Base-by-base conservation (phyloP, 2,329 filamentous ascomycete genomes). In the Aotearoamyces nothofagi region DNA sequence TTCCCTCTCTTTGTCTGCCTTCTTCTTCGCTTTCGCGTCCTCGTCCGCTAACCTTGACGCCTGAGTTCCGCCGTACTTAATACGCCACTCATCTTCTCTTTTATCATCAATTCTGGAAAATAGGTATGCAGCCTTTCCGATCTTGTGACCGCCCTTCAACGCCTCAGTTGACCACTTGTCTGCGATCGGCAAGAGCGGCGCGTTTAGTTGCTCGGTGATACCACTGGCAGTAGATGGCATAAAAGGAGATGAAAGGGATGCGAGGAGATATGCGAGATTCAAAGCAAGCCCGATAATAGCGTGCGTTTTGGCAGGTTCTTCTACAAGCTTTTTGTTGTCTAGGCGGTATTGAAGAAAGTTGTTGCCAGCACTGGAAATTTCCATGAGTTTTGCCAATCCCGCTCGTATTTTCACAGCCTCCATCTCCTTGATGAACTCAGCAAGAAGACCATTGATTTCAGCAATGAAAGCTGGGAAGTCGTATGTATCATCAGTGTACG, bases 51-150 rank as follows among this genome's bases (percentile, higher is more conserved):
- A 60, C 38, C 81, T 72, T 41, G 76, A 62, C 19, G 65, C 63
- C 45, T 75, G 69, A 12, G 65, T 69, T 5, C 75, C 75, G 28
- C 75, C 75, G 42, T 74, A 93, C 41, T 69, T 66, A 37, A 78
- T 69, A 33, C 78, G 73, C 84, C 84, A 93, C 50, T 87, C 78
- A 29, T 78, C 70, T 26, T 79, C 73, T 59, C 86, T 87, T 52
- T 80, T 75, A 7, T 76, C 63, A 39, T 84, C 79, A 46, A 93
- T 93, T 30, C 67, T 69, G n/a, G 69, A 69, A 56, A 93, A 93
- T 17, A 93, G 63, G 23, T 83, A 77, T 39, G 71, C 68, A 1
- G 84, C 72, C 47, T 78, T 77, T 41, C 82, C 81, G 38, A 94
- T 78, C 49, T 75, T 77, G 57, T 93, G 83, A 33, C 78, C 79